Evolutionary conservation across 352 stramenopile genomes (phyloP), one percentile per base, ranked within the genome.

Genomic region (Thraustochytrium striatum): DNA sequence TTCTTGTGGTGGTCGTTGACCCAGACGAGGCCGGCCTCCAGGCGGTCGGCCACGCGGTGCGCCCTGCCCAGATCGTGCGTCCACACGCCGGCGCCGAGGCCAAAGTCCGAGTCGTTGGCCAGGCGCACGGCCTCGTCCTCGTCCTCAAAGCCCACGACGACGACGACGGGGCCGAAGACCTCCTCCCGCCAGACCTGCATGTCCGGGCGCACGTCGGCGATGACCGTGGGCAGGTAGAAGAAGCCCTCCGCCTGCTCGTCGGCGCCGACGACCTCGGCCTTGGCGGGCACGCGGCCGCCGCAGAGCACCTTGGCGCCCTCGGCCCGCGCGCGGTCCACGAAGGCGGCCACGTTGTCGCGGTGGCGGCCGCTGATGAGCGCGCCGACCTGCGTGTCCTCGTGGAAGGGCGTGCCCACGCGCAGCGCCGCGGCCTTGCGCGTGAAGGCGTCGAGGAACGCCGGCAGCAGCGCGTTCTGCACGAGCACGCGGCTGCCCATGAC

Each of bases 371-470:
- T 86, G 78, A 96, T 94, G 86, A 95, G 89, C 0, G 91, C 90
- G 0, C 91, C 91, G 83, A 96, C 91, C 68, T 93, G 86, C 21
- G 88, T 95, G 9, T 70, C 79, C 2, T 70, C 70, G 82, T 94
- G 88, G 50, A 95, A 52, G 30, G 92, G 92, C 69, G 95, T 87
- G 5, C 92, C 91, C 57, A 95, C 87, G 36, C 19, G 13, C 19
- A 97, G 82, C 81, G 87, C 88, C 43, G 89, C 82, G 16, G 92
- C 93, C n/a, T n/a, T n/a, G 82, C 93, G 90, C 57, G 90, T 78
- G 9, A 94, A 91, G 72, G 98, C 89, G 72, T 97, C 91, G 65
- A 95, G 86, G 43, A 97, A 96, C 41, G 85, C 82, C 57, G 95
- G 89, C 59, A 85, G 90, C 38, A 97, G 85, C 16, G 78, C 72